Percentiles rank a stretch among this genome's conserved stretches.
phyloP scores from a whole-genome alignment of 1,139 yeast species.

The Saccharomycopsis hybrid region DNA sequence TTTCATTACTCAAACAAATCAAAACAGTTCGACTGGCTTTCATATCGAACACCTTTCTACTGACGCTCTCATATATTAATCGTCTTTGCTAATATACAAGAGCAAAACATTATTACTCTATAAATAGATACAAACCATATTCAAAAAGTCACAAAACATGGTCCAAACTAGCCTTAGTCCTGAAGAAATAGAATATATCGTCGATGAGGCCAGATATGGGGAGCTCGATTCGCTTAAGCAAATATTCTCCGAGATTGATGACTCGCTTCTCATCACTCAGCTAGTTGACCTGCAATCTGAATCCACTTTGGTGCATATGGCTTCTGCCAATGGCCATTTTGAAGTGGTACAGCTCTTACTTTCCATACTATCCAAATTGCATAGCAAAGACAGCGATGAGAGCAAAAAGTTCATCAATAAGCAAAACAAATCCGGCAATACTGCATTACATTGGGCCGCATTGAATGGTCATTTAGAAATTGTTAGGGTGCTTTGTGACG shows the following conservation, averaged over 20 bases:
- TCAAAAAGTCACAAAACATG: background rate
- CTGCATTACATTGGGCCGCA: conserved; percentile 95
- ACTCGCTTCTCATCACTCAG: conserved; percentile 44
- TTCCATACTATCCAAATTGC: conserved; percentile 33
- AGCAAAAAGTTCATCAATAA: conserved; percentile 45
- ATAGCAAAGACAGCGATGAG: conserved; percentile 31
- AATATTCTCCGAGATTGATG: conserved; percentile 59
- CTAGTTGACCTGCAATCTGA: background rate
- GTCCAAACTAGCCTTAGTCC: conserved; percentile 35
- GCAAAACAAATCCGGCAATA: conserved; percentile 77
- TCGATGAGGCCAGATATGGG: conserved; percentile 81
- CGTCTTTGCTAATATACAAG: no score
- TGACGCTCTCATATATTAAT: no score
- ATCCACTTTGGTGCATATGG: conserved; percentile 86
- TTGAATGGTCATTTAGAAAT: conserved; percentile 75
- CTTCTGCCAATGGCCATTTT: conserved; percentile 89
- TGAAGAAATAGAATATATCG: conserved; percentile 77
- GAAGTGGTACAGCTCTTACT: conserved; percentile 60
- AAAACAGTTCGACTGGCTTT: no score
- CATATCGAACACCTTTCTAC: no score
- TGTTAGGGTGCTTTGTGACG: conserved; percentile 64
- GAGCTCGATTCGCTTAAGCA: conserved; percentile 69
- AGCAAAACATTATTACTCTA: no score
- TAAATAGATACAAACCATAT: no score
- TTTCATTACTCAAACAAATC: no score